Evolutionary conservation across 352 stramenopile species (phyloP).

Genomic region (Globisporangium uncinulatum): DNA sequence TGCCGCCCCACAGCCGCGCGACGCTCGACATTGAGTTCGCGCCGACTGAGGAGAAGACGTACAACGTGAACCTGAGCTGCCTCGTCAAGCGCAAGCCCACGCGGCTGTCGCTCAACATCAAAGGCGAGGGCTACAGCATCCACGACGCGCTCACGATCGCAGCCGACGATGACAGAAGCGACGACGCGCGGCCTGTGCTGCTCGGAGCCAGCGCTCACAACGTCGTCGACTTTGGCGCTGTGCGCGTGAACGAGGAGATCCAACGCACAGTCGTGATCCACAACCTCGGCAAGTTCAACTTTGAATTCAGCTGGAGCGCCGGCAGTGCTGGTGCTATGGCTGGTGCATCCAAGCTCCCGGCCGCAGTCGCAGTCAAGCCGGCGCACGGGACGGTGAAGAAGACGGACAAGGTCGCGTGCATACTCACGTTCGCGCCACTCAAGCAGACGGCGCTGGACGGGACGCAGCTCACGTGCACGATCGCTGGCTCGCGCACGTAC

Average conservation of each 20-base stretch:
- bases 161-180: slow-evolving; percentile 32
- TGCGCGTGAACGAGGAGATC: slow-evolving; percentile 81
- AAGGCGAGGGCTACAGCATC: slow-evolving; percentile 93
- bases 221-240: slow-evolving; percentile 82
- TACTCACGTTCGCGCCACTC: slow-evolving; percentile 68
- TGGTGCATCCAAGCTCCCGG: slow-evolving; percentile 18
- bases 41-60: slow-evolving; percentile 87
- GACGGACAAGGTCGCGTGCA: slow-evolving; percentile 75
- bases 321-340: too few species aligned
- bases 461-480: slow-evolving; percentile 63
- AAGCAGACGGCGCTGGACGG: slow-evolving; percentile 75
- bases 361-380: slow-evolving; percentile 57
- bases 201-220: slow-evolving; percentile 20
- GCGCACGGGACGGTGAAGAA: slow-evolving; percentile 84
- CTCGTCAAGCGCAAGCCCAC: slow-evolving; percentile 90
- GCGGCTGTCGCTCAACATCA: slow-evolving; percentile 91
- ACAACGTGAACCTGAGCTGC: slow-evolving; percentile 93
- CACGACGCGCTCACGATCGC: slow-evolving; percentile 63
- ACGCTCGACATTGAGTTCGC: slow-evolving; percentile 88
- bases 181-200: slow-evolving; percentile 29
- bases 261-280: slow-evolving; percentile 71
- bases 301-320: slow-evolving; percentile 88
- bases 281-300: slow-evolving; percentile 94
- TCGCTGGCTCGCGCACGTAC: slow-evolving; percentile 87
- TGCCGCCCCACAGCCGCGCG: slow-evolving; percentile 82